phyloP scores from a whole-genome alignment of 2,329 filamentous ascomycete species.

The Pseudopithomyces chartarum region DNA sequence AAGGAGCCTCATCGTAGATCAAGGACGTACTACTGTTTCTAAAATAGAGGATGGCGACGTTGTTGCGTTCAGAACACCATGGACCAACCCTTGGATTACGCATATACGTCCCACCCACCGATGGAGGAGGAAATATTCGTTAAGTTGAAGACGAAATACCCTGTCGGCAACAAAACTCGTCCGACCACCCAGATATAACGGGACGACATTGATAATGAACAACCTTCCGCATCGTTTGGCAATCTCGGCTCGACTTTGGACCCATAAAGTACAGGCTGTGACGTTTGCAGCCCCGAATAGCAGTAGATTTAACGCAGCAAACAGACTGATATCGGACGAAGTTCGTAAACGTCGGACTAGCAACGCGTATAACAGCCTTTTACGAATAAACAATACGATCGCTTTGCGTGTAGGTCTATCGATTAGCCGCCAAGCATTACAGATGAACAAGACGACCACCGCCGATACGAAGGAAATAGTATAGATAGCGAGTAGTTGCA shows the following conservation, averaged over 20 bases:
- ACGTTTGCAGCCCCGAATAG: slow-evolving; percentile 9
- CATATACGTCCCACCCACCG: slow-evolving; percentile 15
- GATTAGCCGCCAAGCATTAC: slow-evolving; percentile 5
- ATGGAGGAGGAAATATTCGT: slow-evolving; percentile 10
- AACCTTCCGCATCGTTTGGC: slow-evolving; percentile 13
- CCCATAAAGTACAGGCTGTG: slow-evolving; percentile 2
- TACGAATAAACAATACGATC: background rate
- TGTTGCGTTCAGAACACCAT: slow-evolving; percentile 2
- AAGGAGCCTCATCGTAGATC: background rate
- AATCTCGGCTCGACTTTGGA: slow-evolving; percentile 5
- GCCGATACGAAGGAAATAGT: background rate
- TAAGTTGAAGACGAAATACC: slow-evolving; percentile 5
- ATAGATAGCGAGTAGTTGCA: background rate
- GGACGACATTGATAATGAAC: slow-evolving; percentile 15
- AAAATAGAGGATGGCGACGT: background rate
- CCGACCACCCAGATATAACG: slow-evolving; percentile 14
- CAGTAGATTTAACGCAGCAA: slow-evolving; percentile 43
- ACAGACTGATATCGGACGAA: slow-evolving; percentile 45
- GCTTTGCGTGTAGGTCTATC: background rate
- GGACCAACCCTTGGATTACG: slow-evolving; percentile 12
- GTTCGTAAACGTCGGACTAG: background rate
- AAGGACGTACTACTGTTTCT: background rate
- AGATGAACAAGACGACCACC: background rate
- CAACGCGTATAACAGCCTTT: background rate
- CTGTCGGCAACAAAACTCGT: slow-evolving; percentile 12